A percentile compares a stretch with the other conserved stretches of the same genome.
Conservation (phyloP, 1,284 basidiomycete species). For the Prillingera fragicola region DNA sequence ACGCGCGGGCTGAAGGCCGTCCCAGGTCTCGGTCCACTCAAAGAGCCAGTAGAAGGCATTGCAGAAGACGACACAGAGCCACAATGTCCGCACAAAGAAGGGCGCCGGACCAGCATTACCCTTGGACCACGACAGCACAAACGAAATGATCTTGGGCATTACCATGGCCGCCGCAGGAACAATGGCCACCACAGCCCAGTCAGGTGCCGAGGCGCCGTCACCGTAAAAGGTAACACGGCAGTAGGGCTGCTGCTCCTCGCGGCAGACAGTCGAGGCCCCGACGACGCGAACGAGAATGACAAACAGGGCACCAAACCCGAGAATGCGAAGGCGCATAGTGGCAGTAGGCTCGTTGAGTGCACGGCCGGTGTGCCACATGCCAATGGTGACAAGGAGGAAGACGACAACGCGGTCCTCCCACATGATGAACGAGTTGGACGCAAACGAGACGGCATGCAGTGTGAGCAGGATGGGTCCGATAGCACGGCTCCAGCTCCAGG, state of each 20-base stretch:
- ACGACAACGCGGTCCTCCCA: conserved; percentile 85
- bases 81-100: conserved; percentile 58
- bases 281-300: conserved; percentile 68
- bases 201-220: conserved; percentile 61
- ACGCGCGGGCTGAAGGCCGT: conserved; percentile 35
- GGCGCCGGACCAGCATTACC: conserved; percentile 68
- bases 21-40: conserved; percentile 63
- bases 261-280: conserved; percentile 72
- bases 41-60: conserved; percentile 68
- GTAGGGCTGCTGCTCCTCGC: conserved; percentile 87
- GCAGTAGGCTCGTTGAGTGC: conserved; percentile 60
- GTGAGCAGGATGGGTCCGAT: conserved; percentile 55
- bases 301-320: conserved; percentile 63
- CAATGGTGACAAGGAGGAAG: conserved; percentile 61
- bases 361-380: conserved; percentile 57
- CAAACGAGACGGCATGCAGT: conserved; percentile 66
- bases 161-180: conserved; percentile 54
- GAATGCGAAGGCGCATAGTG: conserved; percentile 66
- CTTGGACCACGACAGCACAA: conserved; percentile 62
- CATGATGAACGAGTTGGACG: conserved; percentile 90
- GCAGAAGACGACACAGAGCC: conserved; percentile 57
- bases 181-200: conserved; percentile 55
- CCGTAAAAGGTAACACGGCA: conserved; percentile 80
- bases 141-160: conserved; percentile 58
- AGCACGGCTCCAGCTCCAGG: conserved; percentile 27